Percentiles rank a stretch among this genome's conserved stretches.
These are phyloP conservation scores for Epicoccum sorghinum DNA, from an alignment of 2,329 filamentous ascomycete species.

Conservation along the genomic window DNA sequence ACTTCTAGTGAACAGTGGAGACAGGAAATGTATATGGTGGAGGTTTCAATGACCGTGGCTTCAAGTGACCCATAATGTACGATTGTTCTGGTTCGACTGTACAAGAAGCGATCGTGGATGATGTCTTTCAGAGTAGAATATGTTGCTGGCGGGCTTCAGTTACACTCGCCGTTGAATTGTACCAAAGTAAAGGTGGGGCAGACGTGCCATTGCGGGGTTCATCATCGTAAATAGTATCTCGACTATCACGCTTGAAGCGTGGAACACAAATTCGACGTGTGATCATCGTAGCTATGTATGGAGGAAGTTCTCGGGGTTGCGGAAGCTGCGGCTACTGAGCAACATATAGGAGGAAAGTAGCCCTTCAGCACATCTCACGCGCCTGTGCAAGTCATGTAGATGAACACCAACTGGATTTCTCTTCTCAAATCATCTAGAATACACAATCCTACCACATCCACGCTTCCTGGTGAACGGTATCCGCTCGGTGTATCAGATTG, in stretches of 20 bases:
- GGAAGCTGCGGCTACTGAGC: conserved; percentile 1
- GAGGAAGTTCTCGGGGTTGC: no score
- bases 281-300: background rate
- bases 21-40: no score
- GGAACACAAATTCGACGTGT: background rate
- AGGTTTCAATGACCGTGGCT: no score
- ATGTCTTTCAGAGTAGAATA: no score
- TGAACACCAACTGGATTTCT: conserved; percentile 29
- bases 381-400: conserved; percentile 3
- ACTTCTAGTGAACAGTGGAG: no score
- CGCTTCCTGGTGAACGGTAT: conserved; percentile 14
- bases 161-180: background rate
- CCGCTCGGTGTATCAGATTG: conserved; percentile 20
- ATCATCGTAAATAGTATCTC: background rate
- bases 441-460: conserved; percentile 36
- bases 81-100: no score
- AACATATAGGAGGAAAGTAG: background rate
- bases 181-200: conserved; percentile 1
- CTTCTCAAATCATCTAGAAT: conserved; percentile 43
- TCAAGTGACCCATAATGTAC: no score
- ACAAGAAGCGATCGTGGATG: no score
- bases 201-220: background rate
- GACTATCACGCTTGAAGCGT: background rate
- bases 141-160: background rate
- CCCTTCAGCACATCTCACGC: background rate